A percentile compares a stretch with the other conserved stretches of the same genome.
These are phyloP conservation scores for Ophiocordyceps camponoti-leonardi DNA, from an alignment of 2,329 filamentous ascomycete genomes.

Conservation along the genomic window DNA sequence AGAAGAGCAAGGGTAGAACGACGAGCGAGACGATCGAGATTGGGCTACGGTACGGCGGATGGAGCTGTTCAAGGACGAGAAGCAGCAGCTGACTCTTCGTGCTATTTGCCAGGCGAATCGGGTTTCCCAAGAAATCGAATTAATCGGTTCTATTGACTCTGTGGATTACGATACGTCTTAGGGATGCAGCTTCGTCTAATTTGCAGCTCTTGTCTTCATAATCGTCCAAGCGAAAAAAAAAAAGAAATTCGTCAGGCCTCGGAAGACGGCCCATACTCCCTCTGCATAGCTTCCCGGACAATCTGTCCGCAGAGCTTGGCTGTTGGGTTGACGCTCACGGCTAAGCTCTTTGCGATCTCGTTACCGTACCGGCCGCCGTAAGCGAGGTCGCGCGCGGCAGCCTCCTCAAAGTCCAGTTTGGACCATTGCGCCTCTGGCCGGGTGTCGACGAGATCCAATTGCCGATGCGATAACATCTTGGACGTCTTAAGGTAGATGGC, in stretches of 20 bases:
- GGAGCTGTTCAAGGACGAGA: not conserved
- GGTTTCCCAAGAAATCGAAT: slow-evolving; percentile 8
- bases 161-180: not conserved
- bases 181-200: too few species aligned
- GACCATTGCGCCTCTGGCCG: slow-evolving; percentile 32
- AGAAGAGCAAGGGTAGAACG: slow-evolving; percentile 37
- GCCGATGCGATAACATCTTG: slow-evolving; percentile 24
- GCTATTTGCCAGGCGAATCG: slow-evolving; percentile 11
- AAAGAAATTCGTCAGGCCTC: too few species aligned
- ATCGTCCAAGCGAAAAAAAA: not conserved
- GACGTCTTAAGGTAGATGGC: slow-evolving; percentile 44
- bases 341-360: slow-evolving; percentile 44
- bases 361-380: slow-evolving; percentile 48
- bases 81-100: not conserved
- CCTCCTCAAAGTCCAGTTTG: slow-evolving; percentile 40
- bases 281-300: slow-evolving; percentile 52
- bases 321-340: slow-evolving; percentile 48
- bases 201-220: not conserved
- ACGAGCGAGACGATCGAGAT: slow-evolving; percentile 31
- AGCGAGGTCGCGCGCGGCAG: slow-evolving; percentile 45
- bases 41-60: slow-evolving; percentile 20
- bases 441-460: slow-evolving; percentile 18
- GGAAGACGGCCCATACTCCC: slow-evolving; percentile 42
- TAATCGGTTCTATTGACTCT: slow-evolving; percentile 1
- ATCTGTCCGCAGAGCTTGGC: slow-evolving; percentile 55